These are phyloP conservation scores for Tetrapisispora phaffii DNA, from an alignment of 805 yeast species.

Conservation along the genomic window DNA sequence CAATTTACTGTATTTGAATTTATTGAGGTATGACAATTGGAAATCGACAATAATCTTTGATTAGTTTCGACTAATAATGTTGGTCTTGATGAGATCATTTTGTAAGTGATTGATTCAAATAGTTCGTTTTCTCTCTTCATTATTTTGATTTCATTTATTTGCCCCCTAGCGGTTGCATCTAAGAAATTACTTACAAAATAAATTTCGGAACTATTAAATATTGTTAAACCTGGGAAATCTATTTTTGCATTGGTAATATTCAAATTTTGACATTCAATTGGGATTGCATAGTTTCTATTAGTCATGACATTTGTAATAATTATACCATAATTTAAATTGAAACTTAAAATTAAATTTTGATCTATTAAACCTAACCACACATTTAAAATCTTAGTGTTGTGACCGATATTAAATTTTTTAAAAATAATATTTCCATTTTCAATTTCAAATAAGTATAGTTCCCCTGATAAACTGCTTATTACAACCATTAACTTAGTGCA, in stretches of 20 bases:
- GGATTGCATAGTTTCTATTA: neutral
- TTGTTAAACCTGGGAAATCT: constrained; percentile 6
- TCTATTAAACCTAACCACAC: constrained; percentile 1
- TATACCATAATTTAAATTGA: neutral
- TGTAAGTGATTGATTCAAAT: neutral
- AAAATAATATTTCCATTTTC: neutral
- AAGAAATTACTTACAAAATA: constrained; percentile 6
- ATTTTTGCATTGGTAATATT: constrained; percentile 1
- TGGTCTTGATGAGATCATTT: neutral
- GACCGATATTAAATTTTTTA: neutral
- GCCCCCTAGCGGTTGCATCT: neutral
- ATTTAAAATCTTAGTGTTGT: neutral
- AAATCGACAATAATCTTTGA: constrained; percentile 3
- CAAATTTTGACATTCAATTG: neutral
- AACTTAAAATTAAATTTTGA: constrained; percentile 1
- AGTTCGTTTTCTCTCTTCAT: constrained; percentile 1
- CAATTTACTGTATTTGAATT: neutral
- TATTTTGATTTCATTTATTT: constrained; percentile 1
- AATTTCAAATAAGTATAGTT: neutral
- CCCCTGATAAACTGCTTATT: neutral
- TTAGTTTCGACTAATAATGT: constrained; percentile 3
- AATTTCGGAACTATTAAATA: constrained; percentile 3
- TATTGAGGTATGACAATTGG: neutral
- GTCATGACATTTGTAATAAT: neutral
- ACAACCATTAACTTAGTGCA: neutral